phyloP scores from a whole-genome alignment of 805 yeast species.

The Hanseniaspora vineae region DNA sequence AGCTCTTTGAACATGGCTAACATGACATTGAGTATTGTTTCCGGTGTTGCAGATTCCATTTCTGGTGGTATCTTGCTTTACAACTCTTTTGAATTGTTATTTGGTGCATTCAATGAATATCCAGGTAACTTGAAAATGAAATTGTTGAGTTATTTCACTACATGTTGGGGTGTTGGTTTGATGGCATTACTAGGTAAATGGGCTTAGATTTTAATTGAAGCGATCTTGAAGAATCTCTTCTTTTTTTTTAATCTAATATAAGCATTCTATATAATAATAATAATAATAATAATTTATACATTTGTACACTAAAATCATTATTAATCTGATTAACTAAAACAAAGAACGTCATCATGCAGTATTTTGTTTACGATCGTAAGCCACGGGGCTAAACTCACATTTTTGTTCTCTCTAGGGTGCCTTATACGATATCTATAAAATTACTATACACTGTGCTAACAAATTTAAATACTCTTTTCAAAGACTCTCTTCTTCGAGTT shows the following conservation, averaged over 20 bases:
- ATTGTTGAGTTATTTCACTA: constrained; percentile 35
- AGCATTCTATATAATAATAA: too few species aligned
- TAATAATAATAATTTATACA: too few species aligned
- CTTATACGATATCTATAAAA: background rate
- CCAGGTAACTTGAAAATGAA: constrained; percentile 36
- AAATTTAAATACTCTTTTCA: constrained; percentile 35
- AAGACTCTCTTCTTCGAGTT: constrained; percentile 61
- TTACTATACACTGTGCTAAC: background rate
- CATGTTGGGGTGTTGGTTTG: constrained; percentile 56
- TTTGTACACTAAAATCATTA: background rate
- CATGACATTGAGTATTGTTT: constrained; percentile 45
- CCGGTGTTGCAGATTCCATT: constrained; percentile 62
- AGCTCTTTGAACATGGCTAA: constrained; percentile 46
- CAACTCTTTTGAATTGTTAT: constrained; percentile 59
- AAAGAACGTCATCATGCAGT: too few species aligned
- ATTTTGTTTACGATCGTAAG: too few species aligned
- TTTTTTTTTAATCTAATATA: too few species aligned
- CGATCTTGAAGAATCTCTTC: too few species aligned
- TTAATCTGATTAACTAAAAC: background rate
- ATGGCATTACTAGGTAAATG: constrained; percentile 71
- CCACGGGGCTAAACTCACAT: too few species aligned
- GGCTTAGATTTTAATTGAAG: constrained; percentile 32
- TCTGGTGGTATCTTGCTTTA: constrained; percentile 70
- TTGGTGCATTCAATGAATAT: constrained; percentile 52
- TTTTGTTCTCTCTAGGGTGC: too few species aligned